These are phyloP conservation scores for Dryas alaskensis DNA, from an alignment of 306 rosid species.

Conservation along the genomic window DNA sequence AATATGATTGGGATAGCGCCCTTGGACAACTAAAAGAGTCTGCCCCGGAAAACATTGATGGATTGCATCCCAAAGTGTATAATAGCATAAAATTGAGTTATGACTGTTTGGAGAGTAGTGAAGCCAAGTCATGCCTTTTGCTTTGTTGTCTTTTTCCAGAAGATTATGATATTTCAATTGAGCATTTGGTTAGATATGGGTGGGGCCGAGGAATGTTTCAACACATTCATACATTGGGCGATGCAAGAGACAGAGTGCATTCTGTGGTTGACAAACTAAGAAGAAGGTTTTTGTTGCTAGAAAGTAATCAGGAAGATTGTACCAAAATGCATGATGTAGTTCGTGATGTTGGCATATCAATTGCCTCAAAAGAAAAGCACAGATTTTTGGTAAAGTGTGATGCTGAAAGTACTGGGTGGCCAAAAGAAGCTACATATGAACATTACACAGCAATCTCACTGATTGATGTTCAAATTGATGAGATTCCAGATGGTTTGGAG, in stretches of 20 bases:
- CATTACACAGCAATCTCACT: neutral
- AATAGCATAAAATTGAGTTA: constrained; percentile 16
- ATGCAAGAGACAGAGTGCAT: constrained; percentile 23
- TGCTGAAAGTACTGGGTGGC: no score
- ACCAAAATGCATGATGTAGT: constrained; percentile 23
- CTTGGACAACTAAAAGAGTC: constrained; percentile 14
- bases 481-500: neutral
- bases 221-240: neutral
- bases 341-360: constrained; percentile 23
- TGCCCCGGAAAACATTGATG: neutral
- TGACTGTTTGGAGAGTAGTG: constrained; percentile 7
- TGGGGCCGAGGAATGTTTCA: neutral
- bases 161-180: neutral
- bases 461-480: neutral
- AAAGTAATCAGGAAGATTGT: no score
- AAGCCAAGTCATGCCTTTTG: constrained; percentile 16
- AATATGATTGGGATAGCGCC: constrained; percentile 25
- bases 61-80: neutral
- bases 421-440: neutral
- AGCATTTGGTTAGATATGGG: neutral
- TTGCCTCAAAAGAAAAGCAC: neutral
- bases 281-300: constrained; percentile 16
- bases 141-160: constrained; percentile 24
- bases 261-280: constrained; percentile 13
- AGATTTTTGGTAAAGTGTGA: no score